phyloP scores from a whole-genome alignment of 2,329 filamentous ascomycete species.

The Microascus cirrosus region DNA sequence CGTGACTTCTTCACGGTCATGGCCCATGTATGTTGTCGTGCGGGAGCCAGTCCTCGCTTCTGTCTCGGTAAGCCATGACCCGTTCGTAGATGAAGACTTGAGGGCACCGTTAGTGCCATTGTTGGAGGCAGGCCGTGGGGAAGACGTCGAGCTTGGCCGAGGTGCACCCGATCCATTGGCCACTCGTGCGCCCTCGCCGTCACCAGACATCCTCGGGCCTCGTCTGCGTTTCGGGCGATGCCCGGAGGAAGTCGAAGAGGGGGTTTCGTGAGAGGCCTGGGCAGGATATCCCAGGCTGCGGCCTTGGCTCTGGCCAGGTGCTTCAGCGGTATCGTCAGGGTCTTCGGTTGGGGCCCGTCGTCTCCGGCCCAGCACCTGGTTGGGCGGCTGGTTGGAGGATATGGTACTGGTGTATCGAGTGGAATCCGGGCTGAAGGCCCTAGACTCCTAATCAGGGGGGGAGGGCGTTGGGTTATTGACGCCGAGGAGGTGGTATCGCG shows the following conservation, averaged over 20 bases:
- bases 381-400: slow-evolving; percentile 22
- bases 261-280: not conserved
- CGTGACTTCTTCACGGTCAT: slow-evolving; percentile 87
- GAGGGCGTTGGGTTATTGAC: not conserved
- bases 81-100: slow-evolving; percentile 9
- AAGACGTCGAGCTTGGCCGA: slow-evolving; percentile 41
- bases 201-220: slow-evolving; percentile 50
- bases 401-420: slow-evolving; percentile 22
- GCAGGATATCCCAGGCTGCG: slow-evolving; percentile 25
- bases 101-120: slow-evolving; percentile 1
- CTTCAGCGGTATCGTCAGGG: slow-evolving; percentile 21
- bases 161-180: slow-evolving; percentile 41
- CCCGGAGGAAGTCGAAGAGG: not conserved
- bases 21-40: slow-evolving; percentile 56
- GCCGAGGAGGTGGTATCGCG: not conserved
- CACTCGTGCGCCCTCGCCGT: slow-evolving; percentile 39
- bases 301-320: slow-evolving; percentile 35
- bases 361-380: slow-evolving; percentile 42
- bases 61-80: slow-evolving; percentile 12
- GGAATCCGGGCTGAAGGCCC: slow-evolving; percentile 4
- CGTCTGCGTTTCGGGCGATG: slow-evolving; percentile 40
- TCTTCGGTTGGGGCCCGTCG: slow-evolving; percentile 20
- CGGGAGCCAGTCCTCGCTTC: not conserved
- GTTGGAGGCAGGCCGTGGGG: not conserved
- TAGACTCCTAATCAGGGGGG: not conserved